Evolutionary conservation across 371 early-diverging fungal genomes (phyloP).

Genomic region (Basidiobolus meristosporus): DNA sequence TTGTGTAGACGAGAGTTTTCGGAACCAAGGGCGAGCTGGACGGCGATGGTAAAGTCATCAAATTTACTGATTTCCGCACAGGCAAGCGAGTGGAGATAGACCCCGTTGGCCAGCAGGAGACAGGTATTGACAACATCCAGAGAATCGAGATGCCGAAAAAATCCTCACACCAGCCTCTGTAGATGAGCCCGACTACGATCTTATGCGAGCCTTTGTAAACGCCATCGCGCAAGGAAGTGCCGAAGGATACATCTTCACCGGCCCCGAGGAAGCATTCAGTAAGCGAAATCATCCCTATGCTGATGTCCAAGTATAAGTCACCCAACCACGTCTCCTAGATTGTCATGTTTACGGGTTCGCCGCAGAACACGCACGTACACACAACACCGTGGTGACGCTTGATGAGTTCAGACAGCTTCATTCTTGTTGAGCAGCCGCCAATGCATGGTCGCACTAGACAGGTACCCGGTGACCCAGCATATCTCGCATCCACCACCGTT

Average conservation of each 20-base stretch:
- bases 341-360: conserved; percentile 4
- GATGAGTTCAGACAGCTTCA: conserved; percentile 1
- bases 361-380: conserved; percentile 3
- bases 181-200: conserved; percentile 3
- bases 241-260: not conserved
- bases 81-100: not conserved
- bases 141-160: not conserved
- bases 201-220: conserved; percentile 2
- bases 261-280: conserved; percentile 2
- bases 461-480: too few relatives aligned
- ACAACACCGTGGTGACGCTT: conserved; percentile 1
- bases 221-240: not conserved
- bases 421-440: not conserved
- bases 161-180: not conserved
- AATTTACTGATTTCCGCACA: conserved; percentile 1
- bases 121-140: not conserved
- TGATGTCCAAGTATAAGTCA: not conserved
- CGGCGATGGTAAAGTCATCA: conserved; percentile 3
- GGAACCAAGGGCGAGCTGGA: conserved; percentile 3
- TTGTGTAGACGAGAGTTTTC: conserved; percentile 1
- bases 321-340: conserved; percentile 1
- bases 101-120: not conserved
- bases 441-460: too few relatives aligned
- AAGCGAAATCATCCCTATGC: not conserved
- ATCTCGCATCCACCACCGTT: too few relatives aligned